These are phyloP conservation scores for Pisolithus marmoratus DNA, from an alignment of 768 basidiomycete species.

Conservation along the genomic window DNA sequence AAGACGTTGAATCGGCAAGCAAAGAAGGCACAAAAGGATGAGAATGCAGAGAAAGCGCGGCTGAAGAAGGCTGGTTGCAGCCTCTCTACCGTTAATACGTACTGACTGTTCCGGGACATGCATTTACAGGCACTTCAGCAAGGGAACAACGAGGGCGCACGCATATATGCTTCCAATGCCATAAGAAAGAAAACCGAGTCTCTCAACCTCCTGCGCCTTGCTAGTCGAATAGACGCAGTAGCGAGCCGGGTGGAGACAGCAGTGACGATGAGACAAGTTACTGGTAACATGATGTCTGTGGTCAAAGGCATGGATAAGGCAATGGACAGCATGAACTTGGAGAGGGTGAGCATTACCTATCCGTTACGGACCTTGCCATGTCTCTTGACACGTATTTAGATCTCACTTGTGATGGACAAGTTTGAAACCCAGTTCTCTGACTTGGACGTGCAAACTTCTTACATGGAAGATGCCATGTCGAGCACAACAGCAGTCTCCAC, in stretches of 20 bases:
- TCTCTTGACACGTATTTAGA: conserved; percentile 42
- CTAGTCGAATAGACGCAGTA: conserved; percentile 93
- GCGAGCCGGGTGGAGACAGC: conserved; percentile 97
- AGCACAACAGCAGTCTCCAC: conserved; percentile 88
- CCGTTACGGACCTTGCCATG: neutral
- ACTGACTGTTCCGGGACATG: neutral
- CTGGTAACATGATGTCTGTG: conserved; percentile 94
- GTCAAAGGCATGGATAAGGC: conserved; percentile 98
- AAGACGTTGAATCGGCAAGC: conserved; percentile 93
- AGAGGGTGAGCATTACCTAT: conserved; percentile 55
- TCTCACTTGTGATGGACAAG: conserved; percentile 98
- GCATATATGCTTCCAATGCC: conserved; percentile 97
- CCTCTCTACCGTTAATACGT: neutral
- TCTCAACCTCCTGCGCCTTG: conserved; percentile 83
- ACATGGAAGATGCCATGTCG: conserved; percentile 97
- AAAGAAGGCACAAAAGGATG: conserved; percentile 97
- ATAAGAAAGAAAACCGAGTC: conserved; percentile 97
- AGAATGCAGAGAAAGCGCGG: conserved; percentile 78
- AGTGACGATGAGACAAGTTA: conserved; percentile 95
- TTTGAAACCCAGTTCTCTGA: conserved; percentile 96
- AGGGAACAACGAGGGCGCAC: conserved; percentile 93
- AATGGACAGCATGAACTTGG: conserved; percentile 99
- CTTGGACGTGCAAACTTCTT: conserved; percentile 94
- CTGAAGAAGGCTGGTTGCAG: conserved; percentile 76
- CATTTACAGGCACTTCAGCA: conserved; percentile 80